Base-by-base conservation (phyloP, 345 rosid genomes). In the Kandelia obovata region DNA sequence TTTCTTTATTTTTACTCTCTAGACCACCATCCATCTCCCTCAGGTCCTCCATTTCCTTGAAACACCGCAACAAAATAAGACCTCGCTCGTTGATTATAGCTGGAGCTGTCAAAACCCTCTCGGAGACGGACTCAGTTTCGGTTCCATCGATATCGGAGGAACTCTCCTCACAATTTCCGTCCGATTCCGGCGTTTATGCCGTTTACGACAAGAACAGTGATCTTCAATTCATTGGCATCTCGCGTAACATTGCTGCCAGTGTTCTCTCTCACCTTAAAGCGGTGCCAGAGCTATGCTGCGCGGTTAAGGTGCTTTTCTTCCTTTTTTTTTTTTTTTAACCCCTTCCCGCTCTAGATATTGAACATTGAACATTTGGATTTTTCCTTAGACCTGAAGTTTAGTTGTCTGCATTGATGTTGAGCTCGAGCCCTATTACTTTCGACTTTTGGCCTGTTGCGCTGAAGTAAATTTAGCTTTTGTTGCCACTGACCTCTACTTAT, bases 201-300 rank as follows among this genome's bases (percentile, higher is more conserved):
- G 84, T 94, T 5, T 88, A 77, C 67, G 96, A 94, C 72, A 71
- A 76, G 52, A 80, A 67, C 60, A 80, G 80, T 16, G 89, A 78
- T 64, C 87, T 94, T 74, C 96, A 94, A 64, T 94, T 91, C 83
- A 77, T 91, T 39, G 98, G 97, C 43, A 87, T 94, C 58, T 85
- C 97, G 21, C 75, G 95, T 69, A 89, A 91, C 76, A 76, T 94
- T 53, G 90, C 82, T 3, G 92, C 93, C 26, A 91, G 91, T 82
- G 76, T 94, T 60, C 65, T 83, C 53, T 34, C 82, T 47, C 97
- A 91, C 71, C 62, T 84, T 52, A 88, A 85, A 69, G 83, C 95
- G 7, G 85, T 87, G 3, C 92, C 97, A 66, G 89, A 88, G 64
- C 84, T 88, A 43, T 94, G 95, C 76, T 69, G 79, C 78, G 84